phyloP scores from a whole-genome alignment of 2,329 filamentous ascomycete species.

The Rutstroemia sp. region DNA sequence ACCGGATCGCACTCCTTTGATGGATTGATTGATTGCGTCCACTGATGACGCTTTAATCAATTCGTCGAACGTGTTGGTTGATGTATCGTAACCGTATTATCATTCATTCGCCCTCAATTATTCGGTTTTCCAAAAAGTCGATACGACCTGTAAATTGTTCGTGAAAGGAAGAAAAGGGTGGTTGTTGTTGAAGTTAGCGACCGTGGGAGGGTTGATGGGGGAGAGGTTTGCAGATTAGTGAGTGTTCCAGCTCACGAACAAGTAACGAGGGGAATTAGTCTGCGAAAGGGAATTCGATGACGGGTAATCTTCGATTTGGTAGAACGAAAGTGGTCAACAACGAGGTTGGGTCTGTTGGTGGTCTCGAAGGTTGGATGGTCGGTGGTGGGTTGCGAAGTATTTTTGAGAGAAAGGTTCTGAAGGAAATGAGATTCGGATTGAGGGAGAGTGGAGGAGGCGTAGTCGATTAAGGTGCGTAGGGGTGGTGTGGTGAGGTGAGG shows the following conservation, averaged over 20 bases:
- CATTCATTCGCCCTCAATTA: neutral
- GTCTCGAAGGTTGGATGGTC: neutral
- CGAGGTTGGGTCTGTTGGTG: slow-evolving; percentile 2
- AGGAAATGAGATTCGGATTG: neutral
- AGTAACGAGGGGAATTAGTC: slow-evolving; percentile 1
- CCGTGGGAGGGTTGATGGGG: neutral
- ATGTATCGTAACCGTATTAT: neutral
- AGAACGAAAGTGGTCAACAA: slow-evolving; percentile 4
- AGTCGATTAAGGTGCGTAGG: too few relatives aligned
- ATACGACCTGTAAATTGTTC: neutral
- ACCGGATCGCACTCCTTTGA: neutral
- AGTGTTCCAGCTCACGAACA: slow-evolving; percentile 5
- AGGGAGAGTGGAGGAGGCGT: neutral
- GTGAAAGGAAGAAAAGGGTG: neutral
- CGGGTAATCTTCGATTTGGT: neutral
- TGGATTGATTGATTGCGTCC: neutral
- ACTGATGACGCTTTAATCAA: neutral
- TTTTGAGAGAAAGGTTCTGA: neutral
- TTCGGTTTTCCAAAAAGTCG: neutral
- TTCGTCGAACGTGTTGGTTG: neutral
- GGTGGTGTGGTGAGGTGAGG: too few relatives aligned
- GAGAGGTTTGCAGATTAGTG: neutral
- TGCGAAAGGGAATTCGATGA: slow-evolving; percentile 1
- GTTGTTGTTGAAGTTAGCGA: slow-evolving; percentile 1
- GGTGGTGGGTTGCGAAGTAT: neutral